phyloP scores from a whole-genome alignment of 768 basidiomycete genomes.

The Trametes gibbosa region DNA sequence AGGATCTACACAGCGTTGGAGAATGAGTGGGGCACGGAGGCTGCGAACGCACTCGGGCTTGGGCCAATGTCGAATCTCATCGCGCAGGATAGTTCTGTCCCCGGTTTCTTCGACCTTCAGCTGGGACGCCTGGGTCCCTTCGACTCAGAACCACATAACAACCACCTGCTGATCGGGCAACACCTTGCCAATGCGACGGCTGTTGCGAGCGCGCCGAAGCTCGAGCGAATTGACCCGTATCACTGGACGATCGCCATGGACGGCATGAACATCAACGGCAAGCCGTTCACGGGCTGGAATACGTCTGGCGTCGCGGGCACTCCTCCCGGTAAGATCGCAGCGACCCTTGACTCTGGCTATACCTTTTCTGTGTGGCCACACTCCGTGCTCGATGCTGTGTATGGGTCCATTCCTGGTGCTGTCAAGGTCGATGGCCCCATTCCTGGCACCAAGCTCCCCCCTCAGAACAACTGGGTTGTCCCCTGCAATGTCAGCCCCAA shows the following conservation, averaged over 20 bases:
- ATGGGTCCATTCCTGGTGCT: conserved; percentile 30
- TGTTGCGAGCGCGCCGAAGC: conserved; percentile 19
- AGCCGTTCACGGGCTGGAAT: conserved; percentile 44
- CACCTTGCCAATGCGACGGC: conserved; percentile 14
- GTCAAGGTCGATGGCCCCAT: conserved; percentile 22
- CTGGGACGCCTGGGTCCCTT: conserved; percentile 18
- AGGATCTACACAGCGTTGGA: conserved; percentile 45
- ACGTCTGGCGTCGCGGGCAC: conserved; percentile 14
- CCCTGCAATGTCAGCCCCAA: conserved; percentile 30
- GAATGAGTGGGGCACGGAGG: conserved; percentile 7
- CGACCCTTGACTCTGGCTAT: conserved; percentile 30
- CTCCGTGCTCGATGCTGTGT: conserved; percentile 27
- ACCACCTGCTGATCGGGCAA: conserved; percentile 28
- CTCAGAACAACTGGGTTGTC: conserved; percentile 26
- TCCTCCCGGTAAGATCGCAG: conserved; percentile 23
- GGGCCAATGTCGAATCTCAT: conserved; percentile 25
- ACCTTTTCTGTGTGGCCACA: conserved; percentile 24
- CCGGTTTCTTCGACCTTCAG: conserved; percentile 24
- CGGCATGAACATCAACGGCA: conserved; percentile 48
- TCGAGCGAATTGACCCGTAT: conserved; percentile 34
- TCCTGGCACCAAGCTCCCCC: background rate
- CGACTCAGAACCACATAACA: conserved; percentile 22
- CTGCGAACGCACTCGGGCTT: conserved; percentile 10
- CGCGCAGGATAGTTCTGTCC: conserved; percentile 20
- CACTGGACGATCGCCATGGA: conserved; percentile 32